Percentiles rank a stretch among this genome's conserved stretches.
Evolutionary conservation across 2,329 filamentous ascomycete species (phyloP).

Genomic region (Malbranchea zuffiana): DNA sequence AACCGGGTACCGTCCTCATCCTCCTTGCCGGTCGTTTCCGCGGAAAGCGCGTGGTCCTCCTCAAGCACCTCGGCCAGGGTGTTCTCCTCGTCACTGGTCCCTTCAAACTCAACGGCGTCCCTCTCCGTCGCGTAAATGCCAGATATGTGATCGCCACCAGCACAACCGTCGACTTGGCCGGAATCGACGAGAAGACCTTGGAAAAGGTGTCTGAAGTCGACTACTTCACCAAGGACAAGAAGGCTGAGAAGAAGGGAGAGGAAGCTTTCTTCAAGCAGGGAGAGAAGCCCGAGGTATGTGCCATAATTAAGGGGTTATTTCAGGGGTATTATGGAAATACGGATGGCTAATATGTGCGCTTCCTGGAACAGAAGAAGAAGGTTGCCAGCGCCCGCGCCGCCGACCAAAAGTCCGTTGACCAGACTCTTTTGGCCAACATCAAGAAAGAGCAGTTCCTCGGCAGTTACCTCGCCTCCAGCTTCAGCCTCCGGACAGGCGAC

Average conservation of each 20-base stretch:
- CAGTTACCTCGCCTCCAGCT: conserved; percentile 88
- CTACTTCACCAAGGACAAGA: conserved; percentile 97
- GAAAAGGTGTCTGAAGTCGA: conserved; percentile 80
- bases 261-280: conserved; percentile 99
- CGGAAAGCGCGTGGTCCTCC: conserved; percentile 98
- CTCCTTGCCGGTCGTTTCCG: conserved; percentile 99
- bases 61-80: conserved; percentile 95
- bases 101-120: conserved; percentile 99
- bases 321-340: conserved; percentile 11
- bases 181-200: conserved; percentile 59
- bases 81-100: conserved; percentile 97
- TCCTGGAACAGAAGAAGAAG: conserved; percentile 78
- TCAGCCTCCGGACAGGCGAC: conserved; percentile 98
- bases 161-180: conserved; percentile 51
- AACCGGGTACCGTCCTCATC: conserved; percentile 94
- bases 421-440: conserved; percentile 86
- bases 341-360: conserved; percentile 29
- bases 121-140: conserved; percentile 62
- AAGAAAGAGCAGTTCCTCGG: conserved; percentile 95
- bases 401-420: conserved; percentile 98
- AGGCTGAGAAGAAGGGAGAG: conserved; percentile 85
- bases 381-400: conserved; percentile 80
- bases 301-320: conserved; percentile 3
- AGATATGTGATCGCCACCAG: conserved; percentile 43
- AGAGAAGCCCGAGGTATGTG: conserved; percentile 87